These are phyloP conservation scores for Ceraceosorus guamensis DNA, from an alignment of 1,284 basidiomycete species.

Conservation along the genomic window DNA sequence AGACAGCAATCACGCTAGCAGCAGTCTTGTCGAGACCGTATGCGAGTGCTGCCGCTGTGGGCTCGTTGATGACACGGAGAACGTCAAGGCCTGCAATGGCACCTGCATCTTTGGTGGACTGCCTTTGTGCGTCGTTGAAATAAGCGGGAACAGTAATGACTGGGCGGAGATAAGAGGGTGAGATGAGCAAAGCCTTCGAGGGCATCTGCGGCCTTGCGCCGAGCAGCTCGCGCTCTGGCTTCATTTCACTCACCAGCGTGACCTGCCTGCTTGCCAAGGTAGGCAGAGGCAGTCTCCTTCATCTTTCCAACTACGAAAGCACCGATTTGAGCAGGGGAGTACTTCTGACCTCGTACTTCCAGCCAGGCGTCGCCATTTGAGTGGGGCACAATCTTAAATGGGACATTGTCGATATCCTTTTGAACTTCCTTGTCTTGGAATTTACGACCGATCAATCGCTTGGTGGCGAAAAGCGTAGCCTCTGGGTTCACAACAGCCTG, in stretches of 20 bases:
- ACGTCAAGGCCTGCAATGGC: conserved; percentile 94
- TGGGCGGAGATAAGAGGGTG: conserved; percentile 4
- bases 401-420: conserved; percentile 66
- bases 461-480: conserved; percentile 62
- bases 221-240: too few species aligned
- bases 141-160: conserved; percentile 96
- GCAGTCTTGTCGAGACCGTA: conserved; percentile 57
- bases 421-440: conserved; percentile 89
- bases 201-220: too few species aligned
- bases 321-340: conserved; percentile 63
- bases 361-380: conserved; percentile 63
- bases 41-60: conserved; percentile 91
- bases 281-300: conserved; percentile 88
- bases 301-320: conserved; percentile 83
- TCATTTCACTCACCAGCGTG: conserved; percentile 51
- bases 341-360: conserved; percentile 60
- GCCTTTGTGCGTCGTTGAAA: conserved; percentile 98
- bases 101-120: conserved; percentile 96
- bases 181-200: too few species aligned
- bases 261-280: conserved; percentile 86
- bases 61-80: conserved; percentile 97
- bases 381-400: conserved; percentile 69
- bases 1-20: conserved; percentile 69
- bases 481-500: conserved; percentile 93
- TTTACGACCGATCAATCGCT: conserved; percentile 90